phyloP scores from a whole-genome alignment of 2,329 filamentous ascomycete species.

The Lecanoromycetidae sp. region DNA sequence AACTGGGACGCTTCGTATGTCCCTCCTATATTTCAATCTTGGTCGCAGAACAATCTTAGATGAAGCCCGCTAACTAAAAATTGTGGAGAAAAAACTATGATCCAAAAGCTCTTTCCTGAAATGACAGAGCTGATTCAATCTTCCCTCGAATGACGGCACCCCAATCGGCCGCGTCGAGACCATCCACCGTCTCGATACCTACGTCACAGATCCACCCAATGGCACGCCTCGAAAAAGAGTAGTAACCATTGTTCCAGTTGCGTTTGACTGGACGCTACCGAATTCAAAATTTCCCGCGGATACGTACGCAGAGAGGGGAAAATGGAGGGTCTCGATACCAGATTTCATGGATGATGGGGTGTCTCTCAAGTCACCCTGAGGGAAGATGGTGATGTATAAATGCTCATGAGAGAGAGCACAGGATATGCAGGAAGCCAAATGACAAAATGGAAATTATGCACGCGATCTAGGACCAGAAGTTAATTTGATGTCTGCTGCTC shows the following conservation, averaged over 20 bases:
- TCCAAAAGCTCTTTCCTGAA: constrained; percentile 37
- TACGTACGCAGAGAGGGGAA: constrained; percentile 39
- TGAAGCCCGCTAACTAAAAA: no score
- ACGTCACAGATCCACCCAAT: constrained; percentile 32
- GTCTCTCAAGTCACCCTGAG: not conserved
- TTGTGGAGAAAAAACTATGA: no score
- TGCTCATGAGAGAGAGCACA: no score
- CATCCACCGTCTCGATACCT: constrained; percentile 39
- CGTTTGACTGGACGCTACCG: constrained; percentile 43
- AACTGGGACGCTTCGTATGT: constrained; percentile 11
- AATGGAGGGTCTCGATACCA: constrained; percentile 41
- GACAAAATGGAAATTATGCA: no score
- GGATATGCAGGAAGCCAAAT: no score
- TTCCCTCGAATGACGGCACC: constrained; percentile 34
- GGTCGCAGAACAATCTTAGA: no score
- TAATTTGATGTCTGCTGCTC: no score
- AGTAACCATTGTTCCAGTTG: constrained; percentile 44
- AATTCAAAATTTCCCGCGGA: constrained; percentile 45
- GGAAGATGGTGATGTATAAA: no score
- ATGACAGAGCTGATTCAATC: constrained; percentile 35
- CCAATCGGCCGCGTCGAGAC: constrained; percentile 36
- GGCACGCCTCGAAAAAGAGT: constrained; percentile 34
- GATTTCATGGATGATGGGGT: constrained; percentile 43
- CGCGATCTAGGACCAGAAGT: no score
- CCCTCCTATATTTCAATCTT: no score